A percentile compares a stretch with the other conserved stretches of the same genome.
phyloP scores from a whole-genome alignment of 805 yeast species.

The Starmerella sp. region DNA sequence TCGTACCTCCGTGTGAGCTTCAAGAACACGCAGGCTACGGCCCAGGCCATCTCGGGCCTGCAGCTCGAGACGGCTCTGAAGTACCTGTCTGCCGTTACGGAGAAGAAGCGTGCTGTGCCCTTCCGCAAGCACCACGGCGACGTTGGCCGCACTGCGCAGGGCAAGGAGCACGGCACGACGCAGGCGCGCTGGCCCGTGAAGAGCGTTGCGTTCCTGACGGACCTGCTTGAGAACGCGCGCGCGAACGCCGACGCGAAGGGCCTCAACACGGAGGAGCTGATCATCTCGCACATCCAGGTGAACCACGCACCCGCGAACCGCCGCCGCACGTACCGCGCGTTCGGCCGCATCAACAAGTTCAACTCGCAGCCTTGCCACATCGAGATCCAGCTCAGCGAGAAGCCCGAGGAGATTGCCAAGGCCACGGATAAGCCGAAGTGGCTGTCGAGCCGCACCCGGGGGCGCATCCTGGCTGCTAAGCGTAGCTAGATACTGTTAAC shows the following conservation, averaged over 20 bases:
- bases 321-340: slow-evolving; percentile 99
- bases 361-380: slow-evolving; percentile 98
- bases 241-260: slow-evolving; percentile 99
- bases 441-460: slow-evolving; percentile 84
- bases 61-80: slow-evolving; percentile 88
- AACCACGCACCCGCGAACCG: slow-evolving; percentile 99
- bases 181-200: slow-evolving; percentile 99
- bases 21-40: slow-evolving; percentile 99
- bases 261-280: slow-evolving; percentile 86
- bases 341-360: slow-evolving; percentile 99
- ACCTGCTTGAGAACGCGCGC: slow-evolving; percentile 92
- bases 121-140: slow-evolving; percentile 96
- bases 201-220: slow-evolving; percentile 91
- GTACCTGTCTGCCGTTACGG: slow-evolving; percentile 91
- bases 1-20: slow-evolving; percentile 97
- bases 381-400: slow-evolving; percentile 93
- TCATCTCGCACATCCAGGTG: slow-evolving; percentile 97
- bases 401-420: slow-evolving; percentile 86
- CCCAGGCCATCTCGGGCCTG: slow-evolving; percentile 98
- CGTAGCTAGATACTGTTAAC: slow-evolving; percentile 30
- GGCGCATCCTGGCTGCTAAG: slow-evolving; percentile 81
- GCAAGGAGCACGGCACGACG: slow-evolving; percentile 99
- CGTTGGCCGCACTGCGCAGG: slow-evolving; percentile 99
- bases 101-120: slow-evolving; percentile 99
- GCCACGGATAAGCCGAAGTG: slow-evolving; percentile 64